phyloP scores from a whole-genome alignment of 164 flowering plant species.

The Santalum album region DNA sequence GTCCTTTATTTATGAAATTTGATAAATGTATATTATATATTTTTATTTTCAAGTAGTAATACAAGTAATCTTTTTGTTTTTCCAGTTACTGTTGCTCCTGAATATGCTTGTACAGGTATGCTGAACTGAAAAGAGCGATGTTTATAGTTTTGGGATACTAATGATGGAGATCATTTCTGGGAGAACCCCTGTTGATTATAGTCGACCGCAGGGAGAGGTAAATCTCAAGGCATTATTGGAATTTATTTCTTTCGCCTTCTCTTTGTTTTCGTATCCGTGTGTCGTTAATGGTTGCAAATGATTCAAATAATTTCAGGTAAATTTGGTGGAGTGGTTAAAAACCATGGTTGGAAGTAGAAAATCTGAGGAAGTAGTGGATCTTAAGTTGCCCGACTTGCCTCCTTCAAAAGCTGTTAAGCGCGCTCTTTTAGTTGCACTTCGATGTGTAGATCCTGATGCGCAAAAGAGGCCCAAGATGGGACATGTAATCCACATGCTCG shows the following conservation, averaged over 20 bases:
- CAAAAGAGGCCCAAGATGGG: constrained; percentile 98
- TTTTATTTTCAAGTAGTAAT: neutral
- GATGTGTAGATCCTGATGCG: constrained; percentile 95
- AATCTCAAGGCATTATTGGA: too few species aligned
- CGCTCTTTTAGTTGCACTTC: constrained; percentile 66
- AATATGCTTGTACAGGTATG: constrained; percentile 98
- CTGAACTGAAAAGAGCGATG: constrained; percentile 86
- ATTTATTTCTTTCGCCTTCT: too few species aligned
- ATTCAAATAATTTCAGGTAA: constrained; percentile 52
- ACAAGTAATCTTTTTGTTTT: constrained; percentile 5
- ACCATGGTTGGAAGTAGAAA: constrained; percentile 64
- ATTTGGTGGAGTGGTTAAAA: constrained; percentile 92
- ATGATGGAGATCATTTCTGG: constrained; percentile 95
- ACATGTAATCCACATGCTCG: constrained; percentile 93
- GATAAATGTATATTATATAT: neutral
- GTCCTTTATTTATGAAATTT: too few species aligned
- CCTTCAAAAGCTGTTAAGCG: constrained; percentile 79
- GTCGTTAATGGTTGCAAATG: too few species aligned
- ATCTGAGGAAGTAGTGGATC: constrained; percentile 83
- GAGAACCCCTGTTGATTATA: constrained; percentile 81
- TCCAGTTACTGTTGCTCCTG: constrained; percentile 93
- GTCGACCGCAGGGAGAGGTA: constrained; percentile 80
- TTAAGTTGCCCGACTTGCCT: constrained; percentile 74
- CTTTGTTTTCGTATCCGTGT: too few species aligned
- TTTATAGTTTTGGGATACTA: constrained; percentile 89